Evolutionary conservation across 306 rosid species (phyloP).

Genomic region (Malus sieversii): DNA sequence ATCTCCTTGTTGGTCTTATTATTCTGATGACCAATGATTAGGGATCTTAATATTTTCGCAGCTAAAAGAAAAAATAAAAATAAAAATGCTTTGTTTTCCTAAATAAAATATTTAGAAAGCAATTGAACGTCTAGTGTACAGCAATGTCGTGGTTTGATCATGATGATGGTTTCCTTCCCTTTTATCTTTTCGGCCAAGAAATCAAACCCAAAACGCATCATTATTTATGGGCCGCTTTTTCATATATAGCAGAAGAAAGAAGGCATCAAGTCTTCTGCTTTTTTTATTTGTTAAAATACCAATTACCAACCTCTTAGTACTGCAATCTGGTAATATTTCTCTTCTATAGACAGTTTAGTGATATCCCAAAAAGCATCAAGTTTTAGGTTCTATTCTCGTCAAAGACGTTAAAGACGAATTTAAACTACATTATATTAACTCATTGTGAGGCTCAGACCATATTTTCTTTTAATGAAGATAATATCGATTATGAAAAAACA

Average conservation of each 20-base stretch:
- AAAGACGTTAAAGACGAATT: too few relatives aligned
- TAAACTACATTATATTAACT: too few relatives aligned
- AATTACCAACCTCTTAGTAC: not conserved
- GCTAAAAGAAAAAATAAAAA: not conserved
- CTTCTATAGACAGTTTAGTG: too few relatives aligned
- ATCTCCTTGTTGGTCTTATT: constrained; percentile 11
- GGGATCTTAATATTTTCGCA: constrained; percentile 15
- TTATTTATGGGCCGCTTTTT: constrained; percentile 36
- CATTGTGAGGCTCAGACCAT: rapidly evolving
- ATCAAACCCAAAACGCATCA: constrained; percentile 27
- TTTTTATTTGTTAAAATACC: not conserved
- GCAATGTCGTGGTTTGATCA: constrained; percentile 39
- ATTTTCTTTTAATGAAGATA: not conserved
- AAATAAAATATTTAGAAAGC: constrained; percentile 3
- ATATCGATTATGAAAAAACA: not conserved
- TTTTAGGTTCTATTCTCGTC: too few relatives aligned
- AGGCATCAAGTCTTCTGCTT: not conserved
- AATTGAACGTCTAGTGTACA: constrained; percentile 22
- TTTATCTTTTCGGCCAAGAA: constrained; percentile 36
- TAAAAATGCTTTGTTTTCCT: constrained; percentile 8
- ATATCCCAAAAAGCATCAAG: too few relatives aligned
- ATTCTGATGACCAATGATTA: constrained; percentile 36
- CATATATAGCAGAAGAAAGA: constrained; percentile 7
- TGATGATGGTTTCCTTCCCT: constrained; percentile 24
- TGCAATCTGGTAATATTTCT: rapidly evolving